Evolutionary conservation across 2,329 filamentous ascomycete genomes (phyloP).

Genomic region (Trichoderma koningii): DNA sequence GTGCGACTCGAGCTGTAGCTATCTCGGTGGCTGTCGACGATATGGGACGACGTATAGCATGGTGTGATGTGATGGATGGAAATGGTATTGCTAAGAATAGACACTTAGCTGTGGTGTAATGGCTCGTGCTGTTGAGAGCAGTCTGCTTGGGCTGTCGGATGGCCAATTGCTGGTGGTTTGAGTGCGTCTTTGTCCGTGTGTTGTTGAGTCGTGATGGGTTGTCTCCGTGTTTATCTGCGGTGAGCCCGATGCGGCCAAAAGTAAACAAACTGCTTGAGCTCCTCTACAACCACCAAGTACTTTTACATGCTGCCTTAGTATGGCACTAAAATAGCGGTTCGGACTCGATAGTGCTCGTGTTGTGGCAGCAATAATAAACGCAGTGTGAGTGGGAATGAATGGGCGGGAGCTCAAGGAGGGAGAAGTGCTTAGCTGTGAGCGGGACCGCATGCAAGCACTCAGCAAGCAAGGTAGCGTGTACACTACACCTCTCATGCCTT

Average conservation of each 20-base stretch:
- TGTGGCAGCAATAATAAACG: constrained; percentile 4
- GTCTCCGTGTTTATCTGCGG: constrained; percentile 7
- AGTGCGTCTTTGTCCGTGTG: too few species aligned
- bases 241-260: constrained; percentile 21
- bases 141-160: too few species aligned
- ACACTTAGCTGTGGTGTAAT: too few species aligned
- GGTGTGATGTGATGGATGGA: too few species aligned
- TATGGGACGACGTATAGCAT: neutral
- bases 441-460: constrained; percentile 28
- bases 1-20: too few species aligned
- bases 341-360: constrained; percentile 5
- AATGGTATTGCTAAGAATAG: too few species aligned
- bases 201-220: neutral
- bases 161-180: too few species aligned
- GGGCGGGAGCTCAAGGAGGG: constrained; percentile 8
- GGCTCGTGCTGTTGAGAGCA: too few species aligned
- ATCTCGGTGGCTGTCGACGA: neutral
- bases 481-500: constrained; percentile 24
- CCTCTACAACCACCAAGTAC: neutral
- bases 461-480: constrained; percentile 26
- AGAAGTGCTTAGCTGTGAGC: constrained; percentile 27
- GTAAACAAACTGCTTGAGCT: constrained; percentile 14
- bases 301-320: neutral
- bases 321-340: neutral
- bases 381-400: neutral